These are phyloP conservation scores for Fonsecaea pugnacius DNA, from an alignment of 2,329 filamentous ascomycete genomes.

Conservation along the genomic window DNA sequence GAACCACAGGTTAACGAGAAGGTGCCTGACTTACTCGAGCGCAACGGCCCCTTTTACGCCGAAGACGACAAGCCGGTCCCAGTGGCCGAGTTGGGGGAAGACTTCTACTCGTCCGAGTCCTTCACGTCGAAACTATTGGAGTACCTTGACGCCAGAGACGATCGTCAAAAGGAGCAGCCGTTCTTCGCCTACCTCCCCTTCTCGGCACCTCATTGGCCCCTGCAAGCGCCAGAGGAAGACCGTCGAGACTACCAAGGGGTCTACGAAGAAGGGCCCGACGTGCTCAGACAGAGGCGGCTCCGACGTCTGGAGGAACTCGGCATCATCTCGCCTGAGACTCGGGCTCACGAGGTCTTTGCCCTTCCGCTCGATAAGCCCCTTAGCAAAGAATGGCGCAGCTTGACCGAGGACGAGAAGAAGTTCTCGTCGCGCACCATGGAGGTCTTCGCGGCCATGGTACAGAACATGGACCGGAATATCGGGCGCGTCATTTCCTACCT, in stretches of 20 bases:
- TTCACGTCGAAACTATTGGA: conserved; percentile 27
- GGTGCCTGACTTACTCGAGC: conserved; percentile 14
- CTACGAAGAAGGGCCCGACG: conserved; percentile 66
- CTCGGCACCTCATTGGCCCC: conserved; percentile 67
- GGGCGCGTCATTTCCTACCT: conserved; percentile 43
- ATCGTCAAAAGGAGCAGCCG: conserved; percentile 18
- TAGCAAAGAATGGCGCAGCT: conserved; percentile 23
- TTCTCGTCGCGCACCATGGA: conserved; percentile 41
- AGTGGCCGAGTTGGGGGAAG: conserved; percentile 14
- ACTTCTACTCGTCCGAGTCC: conserved; percentile 27
- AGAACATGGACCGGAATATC: conserved; percentile 43
- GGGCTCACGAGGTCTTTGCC: conserved; percentile 43
- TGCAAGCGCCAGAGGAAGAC: conserved; percentile 62
- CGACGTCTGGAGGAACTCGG: conserved; percentile 62
- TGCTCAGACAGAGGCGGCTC: conserved; percentile 58
- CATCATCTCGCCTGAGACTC: conserved; percentile 49
- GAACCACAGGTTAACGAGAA: conserved; percentile 38
- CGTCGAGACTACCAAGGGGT: conserved; percentile 62
- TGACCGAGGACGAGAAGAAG: conserved; percentile 22
- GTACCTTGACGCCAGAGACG: conserved; percentile 32
- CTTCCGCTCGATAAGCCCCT: conserved; percentile 20
- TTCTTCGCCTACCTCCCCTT: conserved; percentile 51
- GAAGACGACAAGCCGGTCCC: conserved; percentile 20
- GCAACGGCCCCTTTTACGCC: conserved; percentile 24
- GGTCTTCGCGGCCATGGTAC: conserved; percentile 45